Base-by-base conservation (phyloP, 345 rosid genomes). In the Citrus mangshanensis region DNA sequence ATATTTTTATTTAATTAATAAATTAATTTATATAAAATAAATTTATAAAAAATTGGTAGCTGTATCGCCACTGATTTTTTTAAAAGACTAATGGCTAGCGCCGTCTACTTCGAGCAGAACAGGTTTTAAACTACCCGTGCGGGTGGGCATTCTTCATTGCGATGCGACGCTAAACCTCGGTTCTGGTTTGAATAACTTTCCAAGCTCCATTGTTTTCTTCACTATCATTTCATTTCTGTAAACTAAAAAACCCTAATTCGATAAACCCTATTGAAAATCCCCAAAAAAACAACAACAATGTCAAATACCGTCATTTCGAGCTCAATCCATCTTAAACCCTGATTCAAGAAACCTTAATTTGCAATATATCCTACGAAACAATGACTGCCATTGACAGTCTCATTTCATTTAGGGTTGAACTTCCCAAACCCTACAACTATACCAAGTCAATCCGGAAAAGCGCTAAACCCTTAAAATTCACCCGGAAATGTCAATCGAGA, bases 341-440 rank as follows among this genome's bases (percentile, higher is more conserved):
- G 54, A 51, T 55, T 37, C 73, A 12, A 13, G 66, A 25, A 56
- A 49, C 18, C 58, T 55, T 46, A 25, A 30, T 59, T n/a, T 42
- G 8, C 46, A 60, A 54, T 54, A 63, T 55, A 21, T n/a, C 75
- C 38, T 7, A 25, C 61, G 51, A 46, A 71, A 59, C 7, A 80
- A 89, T 92, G 97, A 66, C 88, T 61, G 79, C 91, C 61, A n/a
- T 88, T 65, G 88, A 86, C 79, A 77, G 81, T 40, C 67, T 87
- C 72, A 76, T 86, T 74, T 84, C 95, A 2, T 68, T 81, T 76
- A 64, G 89, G 73, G 58, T 80, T 84, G 77, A 83, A 75, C 86
- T 85, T 72, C 88, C 90, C 22, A 89, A 74, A 72, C 79, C 68
- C 70, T 66, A 54, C 73, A 63, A 70, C 78, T 8, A 68, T 49